These are phyloP conservation scores for Mycotypha africana DNA, from an alignment of 371 early-diverging fungal species.

Conservation along the genomic window DNA sequence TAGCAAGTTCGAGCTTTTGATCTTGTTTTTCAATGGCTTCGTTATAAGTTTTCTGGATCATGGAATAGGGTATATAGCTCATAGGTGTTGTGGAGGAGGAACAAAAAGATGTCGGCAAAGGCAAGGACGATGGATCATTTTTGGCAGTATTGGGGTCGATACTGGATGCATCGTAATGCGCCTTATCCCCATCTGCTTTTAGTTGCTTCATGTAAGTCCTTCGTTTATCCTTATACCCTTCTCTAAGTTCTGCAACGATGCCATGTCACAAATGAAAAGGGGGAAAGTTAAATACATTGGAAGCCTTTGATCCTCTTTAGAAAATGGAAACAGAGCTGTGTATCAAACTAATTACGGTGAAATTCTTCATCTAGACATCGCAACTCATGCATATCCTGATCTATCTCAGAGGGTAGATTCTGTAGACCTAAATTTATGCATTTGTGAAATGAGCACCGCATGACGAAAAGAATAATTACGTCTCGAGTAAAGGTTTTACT, in stretches of 20 bases:
- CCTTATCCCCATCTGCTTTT: too few relatives aligned
- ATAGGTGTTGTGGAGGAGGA: too few relatives aligned
- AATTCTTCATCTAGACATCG: constrained; percentile 34
- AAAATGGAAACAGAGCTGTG: too few relatives aligned
- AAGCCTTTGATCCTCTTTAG: too few relatives aligned
- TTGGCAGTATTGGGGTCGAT: too few relatives aligned
- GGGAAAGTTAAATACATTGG: not conserved
- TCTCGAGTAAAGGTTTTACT: constrained; percentile 10
- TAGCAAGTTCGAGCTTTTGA: constrained; percentile 29
- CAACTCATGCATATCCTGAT: constrained; percentile 35
- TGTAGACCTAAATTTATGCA: constrained; percentile 21
- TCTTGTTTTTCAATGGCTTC: constrained; percentile 32
- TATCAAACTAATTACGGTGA: constrained; percentile 21
- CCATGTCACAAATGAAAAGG: not conserved
- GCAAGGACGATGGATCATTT: too few relatives aligned
- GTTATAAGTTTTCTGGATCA: constrained; percentile 23
- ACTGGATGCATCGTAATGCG: too few relatives aligned
- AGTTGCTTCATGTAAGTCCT: too few relatives aligned
- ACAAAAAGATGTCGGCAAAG: too few relatives aligned
- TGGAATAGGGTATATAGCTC: too few relatives aligned
- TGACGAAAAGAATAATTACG: not conserved
- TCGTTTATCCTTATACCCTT: too few relatives aligned
- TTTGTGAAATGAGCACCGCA: not conserved
- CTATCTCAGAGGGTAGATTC: constrained; percentile 31
- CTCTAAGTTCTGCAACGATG: too few relatives aligned